Base-by-base conservation (phyloP, 1,284 basidiomycete species). In the Moesziomyces antarcticus region DNA sequence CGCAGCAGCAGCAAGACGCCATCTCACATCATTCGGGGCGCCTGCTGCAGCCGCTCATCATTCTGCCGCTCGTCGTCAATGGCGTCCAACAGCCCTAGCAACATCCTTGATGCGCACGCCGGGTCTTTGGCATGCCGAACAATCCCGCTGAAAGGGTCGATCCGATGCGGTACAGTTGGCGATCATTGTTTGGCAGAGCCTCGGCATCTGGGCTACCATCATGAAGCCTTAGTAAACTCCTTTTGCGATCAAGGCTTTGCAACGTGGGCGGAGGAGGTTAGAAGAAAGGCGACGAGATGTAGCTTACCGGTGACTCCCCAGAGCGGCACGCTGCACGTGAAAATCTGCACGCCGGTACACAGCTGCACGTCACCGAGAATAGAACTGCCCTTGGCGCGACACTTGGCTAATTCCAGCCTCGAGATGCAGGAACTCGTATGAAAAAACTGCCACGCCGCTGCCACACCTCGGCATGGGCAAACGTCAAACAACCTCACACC, bases 241-340 rank as follows among this genome's bases (percentile, higher is more conserved):
- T 33, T 13, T 13, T 13, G 30, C 1, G 30, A 33, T 13, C 3
- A 13, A 33, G 8, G 30, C 30, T 2, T 13, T 33, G 30, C 30
- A 33, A 33, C 30, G 30, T 33, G 30, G n/a, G n/a, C 30, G 10
- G 1, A 33, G 30, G 1, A 8, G 4, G 10, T n/a, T 40, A 16
- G 37, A 40, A 40, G 37, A 33, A 33, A 33, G 30, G 10, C 11
- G 10, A 3, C 1, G 10, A 33, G 30, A 1, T 33, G 13, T 11
- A 13, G 30, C 30, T 10, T 33, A 33, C 11, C 30, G 30, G 30
- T 18, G 37, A 40, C 37, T 40, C 37, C 14, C 14, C 1, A 30
- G 30, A 10, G 10, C 30, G 8, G 4, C 11, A 2, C 13, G 61
- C 54, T 57, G 61, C 61, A 57, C 40, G 61, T 63, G 50, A 63